phyloP scores from a whole-genome alignment of 306 rosid species.

The Castanea mollissima region DNA sequence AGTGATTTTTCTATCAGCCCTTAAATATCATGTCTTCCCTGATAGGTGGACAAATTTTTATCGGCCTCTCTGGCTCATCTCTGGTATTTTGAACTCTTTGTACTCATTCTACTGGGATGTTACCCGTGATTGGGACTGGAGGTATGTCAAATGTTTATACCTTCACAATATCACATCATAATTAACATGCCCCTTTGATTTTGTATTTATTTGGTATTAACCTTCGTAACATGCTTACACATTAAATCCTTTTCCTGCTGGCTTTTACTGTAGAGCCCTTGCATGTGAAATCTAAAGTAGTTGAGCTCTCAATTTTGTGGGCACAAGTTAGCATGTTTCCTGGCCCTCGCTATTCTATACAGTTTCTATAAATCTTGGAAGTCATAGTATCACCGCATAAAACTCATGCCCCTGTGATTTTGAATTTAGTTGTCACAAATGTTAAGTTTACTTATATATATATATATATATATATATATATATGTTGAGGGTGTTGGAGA shows the following conservation, averaged over 20 bases:
- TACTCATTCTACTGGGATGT: conserved; percentile 99
- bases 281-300: no score
- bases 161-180: conserved; percentile 4
- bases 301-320: no score
- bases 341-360: not conserved
- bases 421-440: not conserved
- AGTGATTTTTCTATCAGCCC: conserved; percentile 91
- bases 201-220: no score
- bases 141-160: conserved; percentile 48
- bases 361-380: not conserved
- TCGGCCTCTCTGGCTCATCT: conserved; percentile 97
- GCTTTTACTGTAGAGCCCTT: no score
- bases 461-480: no score
- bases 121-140: conserved; percentile 95
- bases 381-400: not conserved
- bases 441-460: no score
- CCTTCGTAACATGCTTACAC: no score
- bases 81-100: conserved; percentile 78
- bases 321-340: no score
- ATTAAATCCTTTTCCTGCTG: no score
- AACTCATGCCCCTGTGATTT: conserved; percentile 12
- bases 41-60: conserved; percentile 82
- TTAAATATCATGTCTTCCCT: conserved; percentile 85
- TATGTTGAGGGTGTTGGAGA: not conserved
- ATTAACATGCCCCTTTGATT: conserved; percentile 3